These are phyloP conservation scores for Przewalskia tangutica DNA, from an alignment of 257 asterid genomes.

Conservation along the genomic window DNA sequence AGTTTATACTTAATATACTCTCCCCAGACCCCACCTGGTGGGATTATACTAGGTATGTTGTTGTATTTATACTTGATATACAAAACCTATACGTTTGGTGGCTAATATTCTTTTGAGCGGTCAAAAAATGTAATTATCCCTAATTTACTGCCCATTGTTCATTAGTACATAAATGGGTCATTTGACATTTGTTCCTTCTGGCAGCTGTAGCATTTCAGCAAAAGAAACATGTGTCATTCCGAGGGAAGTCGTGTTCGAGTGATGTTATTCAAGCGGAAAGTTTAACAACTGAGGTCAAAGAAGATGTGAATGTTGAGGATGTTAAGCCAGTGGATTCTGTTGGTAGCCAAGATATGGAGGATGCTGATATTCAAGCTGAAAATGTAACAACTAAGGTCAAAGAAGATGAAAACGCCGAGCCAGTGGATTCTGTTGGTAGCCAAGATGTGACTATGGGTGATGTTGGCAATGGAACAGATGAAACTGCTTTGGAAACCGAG, in stretches of 20 bases:
- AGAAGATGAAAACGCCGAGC: constrained; percentile 20
- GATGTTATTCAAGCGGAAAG: constrained; percentile 19
- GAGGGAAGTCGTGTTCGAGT: constrained; percentile 23
- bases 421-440: neutral
- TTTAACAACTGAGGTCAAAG: constrained; percentile 30
- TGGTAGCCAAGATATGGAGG: neutral
- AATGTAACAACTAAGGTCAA: constrained; percentile 25
- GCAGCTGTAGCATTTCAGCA: constrained; percentile 12
- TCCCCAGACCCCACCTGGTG: too few relatives aligned
- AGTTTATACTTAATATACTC: too few relatives aligned
- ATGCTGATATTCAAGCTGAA: constrained; percentile 19
- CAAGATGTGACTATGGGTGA: neutral
- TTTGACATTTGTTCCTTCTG: neutral
- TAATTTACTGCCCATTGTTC: too few relatives aligned
- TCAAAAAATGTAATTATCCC: too few relatives aligned
- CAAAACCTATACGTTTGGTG: too few relatives aligned
- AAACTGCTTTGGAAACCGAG: constrained; percentile 28
- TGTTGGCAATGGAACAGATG: constrained; percentile 24
- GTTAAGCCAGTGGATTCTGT: constrained; percentile 2
- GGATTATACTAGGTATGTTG: too few relatives aligned
- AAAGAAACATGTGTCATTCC: constrained; percentile 32
- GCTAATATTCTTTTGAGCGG: too few relatives aligned
- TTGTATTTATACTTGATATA: too few relatives aligned
- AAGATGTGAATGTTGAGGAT: constrained; percentile 15
- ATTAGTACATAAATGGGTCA: neutral